Evolutionary conservation across 2,329 filamentous ascomycete genomes (phyloP), one percentile per base, ranked within the genome.

Genomic region (Aphanoascus verrucosus): DNA sequence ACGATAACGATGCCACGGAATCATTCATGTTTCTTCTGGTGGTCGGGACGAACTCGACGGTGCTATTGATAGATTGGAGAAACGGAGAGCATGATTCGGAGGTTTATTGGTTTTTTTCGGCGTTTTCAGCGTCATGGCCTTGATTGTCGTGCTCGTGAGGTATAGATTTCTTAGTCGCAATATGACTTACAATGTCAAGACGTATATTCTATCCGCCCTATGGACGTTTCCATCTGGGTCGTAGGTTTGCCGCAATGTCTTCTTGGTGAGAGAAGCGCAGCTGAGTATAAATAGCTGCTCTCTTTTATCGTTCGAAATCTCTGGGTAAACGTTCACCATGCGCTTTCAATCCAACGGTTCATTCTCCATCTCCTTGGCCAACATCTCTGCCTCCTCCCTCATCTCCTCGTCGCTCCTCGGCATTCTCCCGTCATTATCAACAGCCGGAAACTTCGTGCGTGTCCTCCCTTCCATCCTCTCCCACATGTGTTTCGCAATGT

Each of bases 321-420:
- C 14, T 14, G 8, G n/a, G n/a, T 37, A 15, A 11, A 11, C 12
- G 3, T 37, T 12, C 15, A 12, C 9, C n/a, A 11, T 19, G 11
- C 3, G 17, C 11, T 35, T 12, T 55, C 40, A 55, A 47, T 51
- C 46, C 34, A 55, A 31, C 7, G 49, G 59, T 61, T 70, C 69
- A 38, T 59, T 74, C 57, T 69, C 71, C 67, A 81, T 77, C 67
- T 79, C 75, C 45, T 65, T 64, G 54, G 77, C 79, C 62, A 90
- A 81, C 73, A 78, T 74, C 60, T 77, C 75, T 8, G 89, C 89
- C 74, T 96, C 91, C 8, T 75, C 75, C 57, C 76, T 74, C 91
- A 97, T 96, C 63, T 88, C 86, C 61, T 82, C 82, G 67, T 79
- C 77, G 19, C 71, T 78, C 66, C 89, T 79, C 5, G 86, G 76